phyloP scores from a whole-genome alignment of 371 early-diverging fungal genomes.

The Mucor irregularis region DNA sequence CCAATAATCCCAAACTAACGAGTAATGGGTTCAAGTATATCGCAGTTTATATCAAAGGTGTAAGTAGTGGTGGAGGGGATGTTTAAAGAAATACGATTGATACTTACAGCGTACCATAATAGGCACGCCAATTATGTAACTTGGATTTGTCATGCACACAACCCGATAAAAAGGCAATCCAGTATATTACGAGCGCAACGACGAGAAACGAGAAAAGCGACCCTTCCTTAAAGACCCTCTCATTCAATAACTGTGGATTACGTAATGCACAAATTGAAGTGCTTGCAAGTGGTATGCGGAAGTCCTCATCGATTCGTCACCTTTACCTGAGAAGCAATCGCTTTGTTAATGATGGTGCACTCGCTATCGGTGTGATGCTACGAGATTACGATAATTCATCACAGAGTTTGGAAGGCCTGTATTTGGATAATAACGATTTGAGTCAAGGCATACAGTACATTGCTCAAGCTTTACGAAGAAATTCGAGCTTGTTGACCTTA shows the following conservation, averaged over 20 bases:
- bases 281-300: conserved; percentile 53
- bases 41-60: conserved; percentile 67
- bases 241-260: conserved; percentile 61
- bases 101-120: background rate
- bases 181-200: conserved; percentile 59
- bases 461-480: conserved; percentile 63
- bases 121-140: conserved; percentile 29
- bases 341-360: conserved; percentile 50
- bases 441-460: conserved; percentile 63
- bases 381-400: conserved; percentile 54
- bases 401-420: conserved; percentile 38
- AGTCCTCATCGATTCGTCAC: conserved; percentile 33
- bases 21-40: conserved; percentile 64
- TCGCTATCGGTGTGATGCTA: conserved; percentile 67
- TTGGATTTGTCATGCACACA: conserved; percentile 37
- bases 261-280: conserved; percentile 52
- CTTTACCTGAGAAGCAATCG: conserved; percentile 39
- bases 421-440: conserved; percentile 55
- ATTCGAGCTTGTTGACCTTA: conserved; percentile 50
- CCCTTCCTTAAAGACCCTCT: conserved; percentile 49
- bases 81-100: background rate
- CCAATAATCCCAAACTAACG: conserved; percentile 59
- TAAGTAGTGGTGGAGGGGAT: conserved; percentile 24
- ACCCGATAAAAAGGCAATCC: conserved; percentile 56
- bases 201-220: background rate